phyloP scores from a whole-genome alignment of 768 basidiomycete species.

The Pulveroboletus sp. region DNA sequence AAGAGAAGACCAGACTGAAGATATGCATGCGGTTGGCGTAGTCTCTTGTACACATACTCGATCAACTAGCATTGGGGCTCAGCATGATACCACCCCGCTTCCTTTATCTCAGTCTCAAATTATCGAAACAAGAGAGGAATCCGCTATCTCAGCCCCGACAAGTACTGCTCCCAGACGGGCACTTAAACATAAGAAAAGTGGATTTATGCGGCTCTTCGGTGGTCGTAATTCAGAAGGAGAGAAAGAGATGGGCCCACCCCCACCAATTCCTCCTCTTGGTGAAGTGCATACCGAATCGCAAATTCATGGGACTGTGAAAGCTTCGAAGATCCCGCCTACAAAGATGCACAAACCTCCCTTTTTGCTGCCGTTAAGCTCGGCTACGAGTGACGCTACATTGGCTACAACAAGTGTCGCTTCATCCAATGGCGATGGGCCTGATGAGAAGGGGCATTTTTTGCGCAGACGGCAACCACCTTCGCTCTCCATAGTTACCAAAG shows the following conservation, averaged over 20 bases:
- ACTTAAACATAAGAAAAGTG: constrained; percentile 76
- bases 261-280: constrained; percentile 53
- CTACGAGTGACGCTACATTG: constrained; percentile 14
- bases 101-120: constrained; percentile 36
- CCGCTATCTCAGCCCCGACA: constrained; percentile 13
- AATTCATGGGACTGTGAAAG: constrained; percentile 26
- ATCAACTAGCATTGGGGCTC: constrained; percentile 58
- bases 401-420: constrained; percentile 4
- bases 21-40: constrained; percentile 21
- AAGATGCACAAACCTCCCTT: constrained; percentile 41
- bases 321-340: constrained; percentile 25
- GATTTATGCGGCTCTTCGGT: constrained; percentile 74
- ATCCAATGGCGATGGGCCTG: constrained; percentile 9
- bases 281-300: constrained; percentile 31
- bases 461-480: constrained; percentile 29
- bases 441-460: constrained; percentile 19
- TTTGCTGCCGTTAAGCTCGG: constrained; percentile 31
- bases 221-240: constrained; percentile 34
- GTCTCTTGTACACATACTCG: constrained; percentile 42
- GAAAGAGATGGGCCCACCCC: constrained; percentile 39
- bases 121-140: constrained; percentile 42
- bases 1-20: constrained; percentile 19
- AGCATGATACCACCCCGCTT: constrained; percentile 36
- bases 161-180: constrained; percentile 35
- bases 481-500: constrained; percentile 27